A percentile compares a stretch with the other conserved stretches of the same genome.
phyloP scores from a whole-genome alignment of 1,284 basidiomycete species.

The Fomitopsis pinicola region DNA sequence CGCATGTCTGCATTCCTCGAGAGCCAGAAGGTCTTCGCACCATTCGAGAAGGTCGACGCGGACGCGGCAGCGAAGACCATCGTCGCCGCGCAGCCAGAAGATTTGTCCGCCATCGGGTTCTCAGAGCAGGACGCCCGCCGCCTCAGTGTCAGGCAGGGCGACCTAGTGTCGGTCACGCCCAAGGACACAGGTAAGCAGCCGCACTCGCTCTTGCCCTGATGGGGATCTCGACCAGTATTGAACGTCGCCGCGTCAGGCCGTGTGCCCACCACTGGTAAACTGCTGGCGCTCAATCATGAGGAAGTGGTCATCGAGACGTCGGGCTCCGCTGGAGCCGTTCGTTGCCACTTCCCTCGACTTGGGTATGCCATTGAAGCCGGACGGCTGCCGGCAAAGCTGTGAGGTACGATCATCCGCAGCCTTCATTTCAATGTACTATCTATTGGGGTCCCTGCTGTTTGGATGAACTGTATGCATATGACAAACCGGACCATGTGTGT shows the following conservation, averaged over 20 bases:
- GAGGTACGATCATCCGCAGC: background rate
- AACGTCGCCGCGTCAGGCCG: constrained; percentile 26
- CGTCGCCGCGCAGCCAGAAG: constrained; percentile 29
- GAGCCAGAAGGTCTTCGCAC: constrained; percentile 21
- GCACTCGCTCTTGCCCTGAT: background rate
- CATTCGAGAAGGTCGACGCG: constrained; percentile 31
- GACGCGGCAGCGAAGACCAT: constrained; percentile 43
- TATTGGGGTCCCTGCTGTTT: no score
- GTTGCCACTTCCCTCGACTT: constrained; percentile 48
- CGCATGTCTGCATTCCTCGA: constrained; percentile 34
- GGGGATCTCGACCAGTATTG: background rate
- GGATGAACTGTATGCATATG: no score
- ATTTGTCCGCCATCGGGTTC: constrained; percentile 41
- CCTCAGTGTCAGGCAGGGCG: constrained; percentile 35
- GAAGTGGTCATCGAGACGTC: constrained; percentile 45
- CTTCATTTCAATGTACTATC: no score
- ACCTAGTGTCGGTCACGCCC: constrained; percentile 40
- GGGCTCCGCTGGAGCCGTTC: constrained; percentile 33
- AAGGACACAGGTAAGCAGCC: constrained; percentile 42
- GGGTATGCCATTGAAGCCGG: constrained; percentile 20
- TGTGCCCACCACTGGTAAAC: constrained; percentile 43
- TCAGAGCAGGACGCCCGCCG: constrained; percentile 39
- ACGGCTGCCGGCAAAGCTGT: constrained; percentile 10
- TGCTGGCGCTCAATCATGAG: constrained; percentile 45
- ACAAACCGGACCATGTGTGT: no score